phyloP scores from a whole-genome alignment of 202 grass and related monocot genomes.

The Carex sylvatica region DNA sequence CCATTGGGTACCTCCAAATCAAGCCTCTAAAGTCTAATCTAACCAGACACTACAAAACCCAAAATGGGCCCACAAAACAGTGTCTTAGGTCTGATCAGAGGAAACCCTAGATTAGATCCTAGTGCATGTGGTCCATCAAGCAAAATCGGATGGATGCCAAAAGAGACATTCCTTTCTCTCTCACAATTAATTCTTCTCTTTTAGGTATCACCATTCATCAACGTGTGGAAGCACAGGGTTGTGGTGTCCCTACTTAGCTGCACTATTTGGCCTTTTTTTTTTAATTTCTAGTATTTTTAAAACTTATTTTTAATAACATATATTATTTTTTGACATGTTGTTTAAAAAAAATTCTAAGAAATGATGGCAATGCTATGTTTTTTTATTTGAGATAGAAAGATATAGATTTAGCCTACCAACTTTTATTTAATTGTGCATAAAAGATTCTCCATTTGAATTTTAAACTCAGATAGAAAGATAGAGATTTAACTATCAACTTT shows the following conservation, averaged over 20 bases:
- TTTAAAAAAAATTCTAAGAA: too few relatives aligned
- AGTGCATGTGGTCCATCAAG: conserved; percentile 10
- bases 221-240: background rate
- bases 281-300: too few relatives aligned
- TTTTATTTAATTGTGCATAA: too few relatives aligned
- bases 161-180: conserved; percentile 8
- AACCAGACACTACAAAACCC: background rate
- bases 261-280: background rate
- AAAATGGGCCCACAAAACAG: conserved; percentile 17
- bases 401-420: too few relatives aligned
- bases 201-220: background rate
- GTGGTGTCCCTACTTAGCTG: background rate
- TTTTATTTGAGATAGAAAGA: too few relatives aligned
- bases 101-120: conserved; percentile 20
- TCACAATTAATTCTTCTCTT: conserved; percentile 1
- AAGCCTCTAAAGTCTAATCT: conserved; percentile 6
- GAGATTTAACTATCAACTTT: too few relatives aligned
- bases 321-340: too few relatives aligned
- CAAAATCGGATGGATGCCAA: background rate
- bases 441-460: too few relatives aligned
- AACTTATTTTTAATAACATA: too few relatives aligned
- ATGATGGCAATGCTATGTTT: too few relatives aligned
- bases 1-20: conserved; percentile 12
- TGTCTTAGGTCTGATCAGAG: background rate
- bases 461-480: too few relatives aligned